phyloP scores from a whole-genome alignment of 2,329 filamentous ascomycete species.

The Beauveria sp. region DNA sequence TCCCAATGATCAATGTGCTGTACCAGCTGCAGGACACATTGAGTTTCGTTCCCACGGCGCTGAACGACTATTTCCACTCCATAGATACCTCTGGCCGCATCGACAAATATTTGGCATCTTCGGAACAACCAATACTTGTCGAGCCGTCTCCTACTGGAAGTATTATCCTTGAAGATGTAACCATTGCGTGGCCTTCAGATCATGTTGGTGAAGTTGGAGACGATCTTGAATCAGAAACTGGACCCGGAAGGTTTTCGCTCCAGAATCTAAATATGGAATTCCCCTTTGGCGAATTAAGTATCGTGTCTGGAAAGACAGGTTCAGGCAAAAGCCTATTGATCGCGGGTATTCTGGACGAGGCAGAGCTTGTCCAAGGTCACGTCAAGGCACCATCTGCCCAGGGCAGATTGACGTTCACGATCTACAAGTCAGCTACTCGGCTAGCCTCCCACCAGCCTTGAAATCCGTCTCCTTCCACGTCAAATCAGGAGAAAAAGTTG shows the following conservation, averaged over 20 bases:
- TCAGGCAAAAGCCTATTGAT: not conserved
- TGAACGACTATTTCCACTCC: not conserved
- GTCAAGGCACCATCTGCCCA: not conserved
- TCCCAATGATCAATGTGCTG: not conserved
- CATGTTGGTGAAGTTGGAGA: not conserved
- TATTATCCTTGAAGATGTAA: not conserved
- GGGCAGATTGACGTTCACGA: no score
- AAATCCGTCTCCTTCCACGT: not conserved
- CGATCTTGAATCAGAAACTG: not conserved
- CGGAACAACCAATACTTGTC: not conserved
- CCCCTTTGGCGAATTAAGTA: not conserved
- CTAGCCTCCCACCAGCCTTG: not conserved
- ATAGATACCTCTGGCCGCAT: not conserved
- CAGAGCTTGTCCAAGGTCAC: not conserved
- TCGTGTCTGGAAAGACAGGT: constrained; percentile 4
- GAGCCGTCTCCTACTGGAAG: not conserved
- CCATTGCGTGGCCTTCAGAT: constrained; percentile 1
- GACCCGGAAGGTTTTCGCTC: not conserved
- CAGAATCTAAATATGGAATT: not conserved
- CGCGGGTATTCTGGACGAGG: constrained; percentile 1
- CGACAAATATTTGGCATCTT: not conserved
- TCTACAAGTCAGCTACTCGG: no score
- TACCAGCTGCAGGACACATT: not conserved
- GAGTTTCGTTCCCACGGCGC: not conserved
- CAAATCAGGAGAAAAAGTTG: not conserved